phyloP scores from a whole-genome alignment of 2,329 filamentous ascomycete genomes.

The Cercospora beticola region DNA sequence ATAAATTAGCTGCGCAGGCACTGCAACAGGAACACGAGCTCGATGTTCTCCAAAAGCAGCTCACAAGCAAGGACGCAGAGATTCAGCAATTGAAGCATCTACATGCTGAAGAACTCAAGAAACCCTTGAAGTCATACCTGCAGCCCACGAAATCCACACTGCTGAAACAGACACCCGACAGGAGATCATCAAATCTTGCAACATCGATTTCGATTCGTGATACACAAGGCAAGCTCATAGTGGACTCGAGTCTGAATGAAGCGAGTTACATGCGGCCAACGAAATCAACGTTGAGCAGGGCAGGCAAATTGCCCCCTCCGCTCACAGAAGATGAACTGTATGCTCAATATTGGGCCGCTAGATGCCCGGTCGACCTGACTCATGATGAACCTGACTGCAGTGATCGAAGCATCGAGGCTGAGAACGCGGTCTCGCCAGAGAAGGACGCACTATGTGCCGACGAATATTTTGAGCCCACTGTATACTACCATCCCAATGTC shows the following conservation, averaged over 20 bases:
- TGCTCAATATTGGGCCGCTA: background rate
- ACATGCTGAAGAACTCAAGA: background rate
- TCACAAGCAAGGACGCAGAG: background rate
- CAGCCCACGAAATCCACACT: background rate
- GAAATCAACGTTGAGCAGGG: background rate
- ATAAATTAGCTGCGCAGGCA: background rate
- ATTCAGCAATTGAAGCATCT: background rate
- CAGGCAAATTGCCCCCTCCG: background rate
- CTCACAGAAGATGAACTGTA: background rate
- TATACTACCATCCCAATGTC: too few species aligned
- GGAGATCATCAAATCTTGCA: too few species aligned
- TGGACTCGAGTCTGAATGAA: background rate
- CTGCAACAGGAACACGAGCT: background rate
- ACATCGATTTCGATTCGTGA: background rate
- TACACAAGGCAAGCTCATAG: background rate
- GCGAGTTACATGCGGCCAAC: background rate
- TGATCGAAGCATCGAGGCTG: too few species aligned
- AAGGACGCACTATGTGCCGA: too few species aligned
- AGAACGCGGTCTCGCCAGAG: too few species aligned
- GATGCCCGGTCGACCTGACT: background rate
- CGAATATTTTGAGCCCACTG: too few species aligned
- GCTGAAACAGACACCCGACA: background rate
- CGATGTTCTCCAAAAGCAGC: background rate
- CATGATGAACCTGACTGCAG: background rate
- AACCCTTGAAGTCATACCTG: background rate